Evolutionary conservation across 2,329 filamentous ascomycete species (phyloP), one percentile per base, ranked within the genome.

Genomic region (Fusarium abutilonis): DNA sequence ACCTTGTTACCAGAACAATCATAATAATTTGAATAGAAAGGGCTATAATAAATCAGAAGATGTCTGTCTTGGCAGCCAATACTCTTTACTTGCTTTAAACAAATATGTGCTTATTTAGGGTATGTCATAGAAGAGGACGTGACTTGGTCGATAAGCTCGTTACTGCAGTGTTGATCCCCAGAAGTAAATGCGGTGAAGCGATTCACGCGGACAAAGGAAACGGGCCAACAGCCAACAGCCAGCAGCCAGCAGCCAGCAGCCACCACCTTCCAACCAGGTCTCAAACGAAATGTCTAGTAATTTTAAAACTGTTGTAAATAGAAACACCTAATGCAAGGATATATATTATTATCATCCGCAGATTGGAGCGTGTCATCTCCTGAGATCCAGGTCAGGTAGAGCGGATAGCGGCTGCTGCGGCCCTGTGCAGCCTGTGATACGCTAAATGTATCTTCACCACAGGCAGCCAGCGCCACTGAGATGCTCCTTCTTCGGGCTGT

Each of bases 151-250:
- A 29, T 35, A 36, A 15, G 52, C 31, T 38, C 44, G 31, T 36
- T 41, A 41, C 31, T 32, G 31, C 11, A 9, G 11, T 13, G 21
- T 54, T 42, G 15, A 29, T 34, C 15, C 28, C 17, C 28, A 8
- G 40, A 29, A 28, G 39, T 51, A 14, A 17, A 44, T 52, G 29
- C 55, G 55, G 56, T 60, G 56, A 60, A 43, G 29, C 36, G 9
- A 31, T 47, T 35, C 26, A 54, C 55, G 34, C 36, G 41, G 36
- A 11, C 31, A 11, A 29, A 41, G 11, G 34, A 3, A 32, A 26
- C n/a, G 13, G 8, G 14, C 0, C 6, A 19, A 4, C 6, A 41
- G 9, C 17, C 13, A 19, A 19, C 19, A 19, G 19, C 19, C 19
- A 19, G 4, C 19, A 19, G 19, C 19, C 19, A 19, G 4, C 19